Conservation (phyloP, 2,329 filamentous ascomycete species). For the Colletotrichum higginsianum region DNA sequence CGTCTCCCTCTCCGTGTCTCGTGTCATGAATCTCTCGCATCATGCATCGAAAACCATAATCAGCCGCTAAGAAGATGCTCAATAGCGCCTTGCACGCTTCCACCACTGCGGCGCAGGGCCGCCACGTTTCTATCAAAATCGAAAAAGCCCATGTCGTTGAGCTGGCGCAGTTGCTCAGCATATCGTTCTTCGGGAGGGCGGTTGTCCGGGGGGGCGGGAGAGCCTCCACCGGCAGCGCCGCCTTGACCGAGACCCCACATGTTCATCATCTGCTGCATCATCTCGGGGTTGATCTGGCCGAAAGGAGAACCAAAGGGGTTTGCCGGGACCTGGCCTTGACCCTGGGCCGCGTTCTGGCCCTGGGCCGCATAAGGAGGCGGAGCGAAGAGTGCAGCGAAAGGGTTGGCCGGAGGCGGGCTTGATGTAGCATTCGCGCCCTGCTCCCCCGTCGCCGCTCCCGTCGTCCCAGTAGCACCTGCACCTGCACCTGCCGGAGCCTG, state of each 20-base stretch:
- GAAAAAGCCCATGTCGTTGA: slow-evolving; percentile 99
- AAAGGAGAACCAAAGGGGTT: slow-evolving; percentile 63
- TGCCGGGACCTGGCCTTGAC: slow-evolving; percentile 46
- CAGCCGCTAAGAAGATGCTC: slow-evolving; percentile 74
- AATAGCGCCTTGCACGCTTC: slow-evolving; percentile 93
- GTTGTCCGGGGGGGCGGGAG: slow-evolving; percentile 78
- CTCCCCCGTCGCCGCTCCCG: slow-evolving; percentile 42
- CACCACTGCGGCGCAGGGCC: slow-evolving; percentile 88
- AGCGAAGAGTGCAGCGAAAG: slow-evolving; percentile 77
- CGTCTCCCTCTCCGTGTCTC: not conserved
- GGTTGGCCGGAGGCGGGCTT: slow-evolving; percentile 68
- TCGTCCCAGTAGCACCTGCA: slow-evolving; percentile 44
- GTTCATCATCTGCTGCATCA: slow-evolving; percentile 68
- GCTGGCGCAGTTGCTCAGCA: slow-evolving; percentile 87
- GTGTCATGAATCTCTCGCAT: not conserved
- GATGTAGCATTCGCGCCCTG: slow-evolving; percentile 46
- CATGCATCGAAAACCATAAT: slow-evolving; percentile 18
- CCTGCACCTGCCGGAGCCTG: slow-evolving; percentile 37
- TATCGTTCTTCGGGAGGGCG: slow-evolving; percentile 95
- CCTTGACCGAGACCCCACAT: slow-evolving; percentile 60
- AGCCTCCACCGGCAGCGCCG: slow-evolving; percentile 53
- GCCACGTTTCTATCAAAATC: slow-evolving; percentile 96
- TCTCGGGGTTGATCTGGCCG: slow-evolving; percentile 64
- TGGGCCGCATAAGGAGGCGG: slow-evolving; percentile 51
- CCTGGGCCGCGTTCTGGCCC: slow-evolving; percentile 51